A percentile compares a stretch with the other conserved stretches of the same genome.
phyloP scores from a whole-genome alignment of 805 yeast species.

The Candida sphagnicola region DNA sequence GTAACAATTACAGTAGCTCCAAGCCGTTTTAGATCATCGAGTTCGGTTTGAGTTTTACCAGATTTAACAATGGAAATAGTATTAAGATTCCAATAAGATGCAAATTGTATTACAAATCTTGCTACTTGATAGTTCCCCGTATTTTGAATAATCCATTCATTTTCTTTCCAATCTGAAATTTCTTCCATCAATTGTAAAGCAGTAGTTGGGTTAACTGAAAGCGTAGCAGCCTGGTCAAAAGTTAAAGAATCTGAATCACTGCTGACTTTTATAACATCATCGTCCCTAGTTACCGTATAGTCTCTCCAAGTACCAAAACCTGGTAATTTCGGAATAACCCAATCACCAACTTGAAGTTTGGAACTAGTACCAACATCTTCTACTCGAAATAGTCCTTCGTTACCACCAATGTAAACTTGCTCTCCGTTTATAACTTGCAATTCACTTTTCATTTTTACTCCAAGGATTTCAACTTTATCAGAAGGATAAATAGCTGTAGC shows the following conservation, averaged over 20 bases:
- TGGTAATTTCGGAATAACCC: constrained; percentile 73
- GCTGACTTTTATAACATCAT: constrained; percentile 17
- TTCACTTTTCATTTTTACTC: constrained; percentile 72
- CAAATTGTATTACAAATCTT: constrained; percentile 27
- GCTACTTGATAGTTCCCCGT: constrained; percentile 33
- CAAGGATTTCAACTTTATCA: constrained; percentile 81
- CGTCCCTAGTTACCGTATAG: constrained; percentile 40
- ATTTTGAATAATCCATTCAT: constrained; percentile 32
- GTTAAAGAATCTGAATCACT: constrained; percentile 20
- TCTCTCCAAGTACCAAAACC: constrained; percentile 89
- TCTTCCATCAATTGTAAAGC: constrained; percentile 70
- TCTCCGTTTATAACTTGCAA: constrained; percentile 42
- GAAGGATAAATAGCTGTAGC: constrained; percentile 91
- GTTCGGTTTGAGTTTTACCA: constrained; percentile 22
- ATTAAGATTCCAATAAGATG: constrained; percentile 19
- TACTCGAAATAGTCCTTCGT: constrained; percentile 90
- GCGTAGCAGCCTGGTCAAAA: constrained; percentile 70
- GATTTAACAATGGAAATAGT: constrained; percentile 25
- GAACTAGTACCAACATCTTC: constrained; percentile 57
- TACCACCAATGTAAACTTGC: constrained; percentile 85
- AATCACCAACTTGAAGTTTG: constrained; percentile 64
- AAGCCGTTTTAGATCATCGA: constrained; percentile 15
- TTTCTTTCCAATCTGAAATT: constrained; percentile 9
- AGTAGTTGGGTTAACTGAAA: constrained; percentile 84
- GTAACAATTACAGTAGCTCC: constrained; percentile 31